Base-by-base conservation (phyloP, 371 early-diverging fungal species). In the Batkoa obscura region DNA sequence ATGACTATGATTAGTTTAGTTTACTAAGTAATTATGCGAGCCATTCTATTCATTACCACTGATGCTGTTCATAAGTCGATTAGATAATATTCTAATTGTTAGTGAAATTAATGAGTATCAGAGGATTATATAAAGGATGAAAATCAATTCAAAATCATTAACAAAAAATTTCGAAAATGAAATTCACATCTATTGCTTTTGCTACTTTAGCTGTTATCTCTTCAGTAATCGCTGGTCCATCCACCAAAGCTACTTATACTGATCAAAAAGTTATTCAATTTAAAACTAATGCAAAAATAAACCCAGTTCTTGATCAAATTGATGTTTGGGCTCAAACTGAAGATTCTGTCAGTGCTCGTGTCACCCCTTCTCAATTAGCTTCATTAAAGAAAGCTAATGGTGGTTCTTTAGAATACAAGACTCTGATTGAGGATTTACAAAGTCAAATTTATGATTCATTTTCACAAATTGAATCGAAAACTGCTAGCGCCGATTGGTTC, bases 251-350 rank as follows among this genome's bases (percentile, higher is more conserved):
- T 23, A 23, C 5, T 23, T 45, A 45, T 23, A 45, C 12, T 13
- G 45, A 23, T 45, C 15, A 45, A 15, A 45, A 45, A 23, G 45
- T 45, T 4, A 45, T 45, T 23, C 12, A 5, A 13, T 45, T 45
- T 23, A 45, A 13, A 13, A 15, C 45, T 23, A 45, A 45, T 23
- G 6, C 45, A 5, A 5, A 45, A 15, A 5, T 45, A 6, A 45
- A 6, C 15, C 12, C 15, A 13, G 5, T 45, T 15, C 45, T 55
- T 13, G 55, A 55, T 17, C 30, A 35, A 9, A 42, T 55, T 43
- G 55, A 55, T 43, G 31, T 55, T 6, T 55, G 55, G 55, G 17
- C 55, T 8, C 53, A 35, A 17, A 37, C 38, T 30, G 39, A 23
- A 4, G 17, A 53, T 39, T 39, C 35, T 17, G 53, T 53, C 9